phyloP scores from a whole-genome alignment of 2,329 filamentous ascomycete species.

The Meredithiella fracta region DNA sequence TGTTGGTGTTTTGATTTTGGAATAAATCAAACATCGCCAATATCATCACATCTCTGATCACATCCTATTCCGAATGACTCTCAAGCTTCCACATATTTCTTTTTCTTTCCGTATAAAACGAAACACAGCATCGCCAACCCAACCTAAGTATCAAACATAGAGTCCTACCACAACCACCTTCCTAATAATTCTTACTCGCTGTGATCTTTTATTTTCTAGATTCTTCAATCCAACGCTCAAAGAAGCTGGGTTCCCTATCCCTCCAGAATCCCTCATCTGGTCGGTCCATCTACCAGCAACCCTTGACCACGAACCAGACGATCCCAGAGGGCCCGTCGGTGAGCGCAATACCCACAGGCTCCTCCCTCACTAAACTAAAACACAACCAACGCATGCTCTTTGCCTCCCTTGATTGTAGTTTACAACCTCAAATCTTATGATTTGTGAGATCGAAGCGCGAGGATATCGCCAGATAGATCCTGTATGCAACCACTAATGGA shows the following conservation, averaged over 20 bases:
- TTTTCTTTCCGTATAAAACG: too few relatives aligned
- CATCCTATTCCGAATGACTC: too few relatives aligned
- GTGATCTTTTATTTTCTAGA: background rate
- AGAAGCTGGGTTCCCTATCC: too few relatives aligned
- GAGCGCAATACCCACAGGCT: background rate
- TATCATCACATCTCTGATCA: too few relatives aligned
- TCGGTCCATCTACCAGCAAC: background rate
- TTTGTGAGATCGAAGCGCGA: background rate
- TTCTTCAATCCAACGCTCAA: background rate
- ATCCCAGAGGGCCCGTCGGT: background rate
- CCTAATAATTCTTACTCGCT: too few relatives aligned
- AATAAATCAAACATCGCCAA: too few relatives aligned
- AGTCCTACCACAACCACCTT: too few relatives aligned
- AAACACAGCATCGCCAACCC: too few relatives aligned
- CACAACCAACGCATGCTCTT: constrained; percentile 3
- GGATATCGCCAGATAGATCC: background rate
- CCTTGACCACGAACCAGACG: background rate
- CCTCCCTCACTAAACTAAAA: constrained; percentile 4
- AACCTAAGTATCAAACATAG: too few relatives aligned
- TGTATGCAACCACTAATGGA: background rate
- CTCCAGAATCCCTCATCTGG: background rate
- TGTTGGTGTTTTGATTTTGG: background rate
- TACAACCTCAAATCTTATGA: background rate
- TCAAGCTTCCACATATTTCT: too few relatives aligned
- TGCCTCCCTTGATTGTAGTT: background rate